Evolutionary conservation across 2,329 filamentous ascomycete species (phyloP), one percentile per base, ranked within the genome.

Genomic region (Neobulgaria alba): DNA sequence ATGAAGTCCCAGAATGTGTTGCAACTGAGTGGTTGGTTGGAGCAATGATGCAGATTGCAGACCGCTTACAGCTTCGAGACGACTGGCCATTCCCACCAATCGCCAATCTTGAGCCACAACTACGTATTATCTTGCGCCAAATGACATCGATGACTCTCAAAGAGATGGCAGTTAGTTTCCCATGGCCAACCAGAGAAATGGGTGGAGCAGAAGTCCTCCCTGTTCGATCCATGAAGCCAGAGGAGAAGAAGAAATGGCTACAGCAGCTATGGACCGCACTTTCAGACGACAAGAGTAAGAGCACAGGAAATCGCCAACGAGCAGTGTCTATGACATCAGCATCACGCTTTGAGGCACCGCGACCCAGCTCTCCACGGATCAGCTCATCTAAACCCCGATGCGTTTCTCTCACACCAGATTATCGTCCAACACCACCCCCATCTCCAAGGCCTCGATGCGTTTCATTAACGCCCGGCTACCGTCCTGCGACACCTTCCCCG

Each of bases 81-180:
- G 36, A 32, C 18, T 38, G 36, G 36, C 36, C 36, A 14, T 38
- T 38, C n/a, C 26, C 31, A 5, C 36, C 36, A 7, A 19, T 38
- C 3, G 36, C 15, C 9, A 38, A 38, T 18, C 20, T 38, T 15
- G 36, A 38, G 26, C 36, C 36, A 32, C 36, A 38, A 18, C 23
- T 38, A 4, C 36, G 36, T 12, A 38, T 38, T 18, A 29, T 38
- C 16, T 21, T 38, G 23, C 36, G 36, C 19, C 36, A 38, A 18
- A 15, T 38, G 4, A 32, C 26, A 2, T 38, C 36, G 3, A 14
- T 38, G 10, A 38, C 36, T 10, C 26, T 38, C 2, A 38, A 32
- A 30, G 36, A 38, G 36, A 38, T 38, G 36, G 36, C 36, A 14
- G 36, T 38, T 18, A 38, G 36, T 16, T 38, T 38, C 10, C 36